Conservation (phyloP, 257 asterid genomes). For the Prunella vulgaris region DNA sequence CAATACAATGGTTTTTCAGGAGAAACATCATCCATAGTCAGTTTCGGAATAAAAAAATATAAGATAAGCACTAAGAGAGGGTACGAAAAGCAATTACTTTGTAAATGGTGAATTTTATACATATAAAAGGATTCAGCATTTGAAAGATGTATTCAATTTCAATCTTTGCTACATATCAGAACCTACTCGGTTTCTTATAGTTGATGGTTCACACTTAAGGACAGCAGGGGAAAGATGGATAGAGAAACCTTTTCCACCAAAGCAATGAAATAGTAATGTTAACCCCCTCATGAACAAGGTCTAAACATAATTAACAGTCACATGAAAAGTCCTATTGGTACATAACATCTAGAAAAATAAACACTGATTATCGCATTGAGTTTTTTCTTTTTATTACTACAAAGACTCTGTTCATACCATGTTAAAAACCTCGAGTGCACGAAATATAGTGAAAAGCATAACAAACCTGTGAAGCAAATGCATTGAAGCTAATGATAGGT, state of each 20-base stretch:
- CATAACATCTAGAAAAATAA: neutral
- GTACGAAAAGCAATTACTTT: neutral
- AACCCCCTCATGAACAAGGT: neutral
- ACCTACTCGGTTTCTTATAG: neutral
- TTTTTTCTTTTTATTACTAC: neutral
- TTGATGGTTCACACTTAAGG: too few species aligned
- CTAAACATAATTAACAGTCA: neutral
- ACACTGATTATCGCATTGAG: neutral
- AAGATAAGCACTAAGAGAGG: neutral
- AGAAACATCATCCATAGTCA: neutral
- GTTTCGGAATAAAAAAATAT: neutral
- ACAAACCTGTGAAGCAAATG: conserved; percentile 96
- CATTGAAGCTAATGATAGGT: conserved; percentile 88
- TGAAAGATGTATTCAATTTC: conserved; percentile 8
- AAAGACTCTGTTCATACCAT: neutral
- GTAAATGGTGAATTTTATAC: neutral
- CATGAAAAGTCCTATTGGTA: neutral
- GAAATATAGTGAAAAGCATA: neutral
- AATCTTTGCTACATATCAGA: neutral
- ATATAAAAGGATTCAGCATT: conserved; percentile 3
- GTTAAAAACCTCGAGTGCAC: neutral
- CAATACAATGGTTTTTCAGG: neutral
- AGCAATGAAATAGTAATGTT: neutral
- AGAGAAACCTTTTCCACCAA: conserved; percentile 3
- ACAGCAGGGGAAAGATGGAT: neutral